A percentile compares a stretch with the other conserved stretches of the same genome.
phyloP scores from a whole-genome alignment of 352 stramenopile species.

The Phytophthora pseudosyringae region DNA sequence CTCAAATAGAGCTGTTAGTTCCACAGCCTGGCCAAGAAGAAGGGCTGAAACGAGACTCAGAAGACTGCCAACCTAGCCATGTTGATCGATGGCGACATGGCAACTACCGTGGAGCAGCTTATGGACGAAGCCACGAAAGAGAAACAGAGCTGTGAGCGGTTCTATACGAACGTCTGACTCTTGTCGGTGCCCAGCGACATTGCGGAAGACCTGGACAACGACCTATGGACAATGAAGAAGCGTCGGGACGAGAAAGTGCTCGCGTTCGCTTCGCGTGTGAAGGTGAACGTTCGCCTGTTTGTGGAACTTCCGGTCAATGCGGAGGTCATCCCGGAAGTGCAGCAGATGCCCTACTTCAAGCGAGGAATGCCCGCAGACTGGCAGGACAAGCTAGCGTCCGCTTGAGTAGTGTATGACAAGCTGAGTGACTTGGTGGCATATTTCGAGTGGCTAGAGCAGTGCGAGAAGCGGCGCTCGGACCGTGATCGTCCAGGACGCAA shows the following conservation, averaged over 20 bases:
- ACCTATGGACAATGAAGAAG: neutral
- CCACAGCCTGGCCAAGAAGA: neutral
- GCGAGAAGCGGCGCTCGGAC: too few relatives aligned
- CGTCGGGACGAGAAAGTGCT: neutral
- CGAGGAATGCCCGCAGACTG: too few relatives aligned
- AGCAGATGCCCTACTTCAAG: neutral
- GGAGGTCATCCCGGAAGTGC: neutral
- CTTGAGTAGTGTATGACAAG: too few relatives aligned
- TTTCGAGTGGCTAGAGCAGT: too few relatives aligned
- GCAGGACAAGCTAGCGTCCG: too few relatives aligned
- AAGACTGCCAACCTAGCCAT: neutral
- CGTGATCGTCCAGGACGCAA: too few relatives aligned
- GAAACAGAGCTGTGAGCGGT: neutral
- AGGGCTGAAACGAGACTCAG: neutral
- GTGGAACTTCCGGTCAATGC: neutral
- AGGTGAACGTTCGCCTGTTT: neutral
- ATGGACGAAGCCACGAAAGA: neutral
- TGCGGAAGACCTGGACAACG: neutral
- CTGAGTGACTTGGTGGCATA: too few relatives aligned
- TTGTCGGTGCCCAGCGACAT: neutral
- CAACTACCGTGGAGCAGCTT: neutral
- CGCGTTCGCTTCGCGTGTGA: neutral
- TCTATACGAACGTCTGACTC: neutral
- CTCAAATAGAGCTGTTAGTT: neutral
- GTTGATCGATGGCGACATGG: neutral